Evolutionary conservation across 2,329 filamentous ascomycete genomes (phyloP), one percentile per base, ranked within the genome.

Genomic region (Epichloe sp.): DNA sequence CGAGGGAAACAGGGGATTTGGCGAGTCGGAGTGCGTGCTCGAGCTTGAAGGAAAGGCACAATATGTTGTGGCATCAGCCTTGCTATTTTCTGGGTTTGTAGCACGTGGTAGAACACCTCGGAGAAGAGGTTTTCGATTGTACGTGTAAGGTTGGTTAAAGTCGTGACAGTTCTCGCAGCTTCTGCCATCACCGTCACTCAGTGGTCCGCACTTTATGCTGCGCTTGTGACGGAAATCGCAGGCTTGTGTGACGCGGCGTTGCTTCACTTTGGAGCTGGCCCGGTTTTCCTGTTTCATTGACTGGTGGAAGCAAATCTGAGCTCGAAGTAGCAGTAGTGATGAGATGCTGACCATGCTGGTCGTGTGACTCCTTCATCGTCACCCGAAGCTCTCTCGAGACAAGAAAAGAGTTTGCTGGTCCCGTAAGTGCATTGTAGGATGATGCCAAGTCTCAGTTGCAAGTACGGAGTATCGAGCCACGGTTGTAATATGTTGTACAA

Each of bases 91-190:
- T 14, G 8, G 35, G 26, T 34, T 50, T 3, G 17, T 35, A 5
- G 50, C 14, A 14, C 48, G 51, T 6, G 53, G 50, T 31, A 44
- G 54, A 26, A 55, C 50, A 11, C 55, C 57, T 23, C 70, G 65
- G 49, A 71, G 68, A 12, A 65, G 65, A 6, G 71, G 71, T 34
- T 72, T 65, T 45, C 71, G 53, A 36, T 51, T 63, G 58, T 71
- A 75, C 14, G 70, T 75, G 58, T 74, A 77, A n/a, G 63, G 58
- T 45, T 74, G 67, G 47, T 65, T 68, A 57, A 75, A 77, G 54
- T 76, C 71, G 26, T 64, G 62, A 60, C 73, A 76, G 48, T 73
- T 77, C 21, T 23, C 5, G 21, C 21, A 23, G 21, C 21, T 23
- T 23, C 21, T 48, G 15, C 59, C 54, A 57, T 68, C 62, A 44